Evolutionary conservation across 176 grass and related monocot species (phyloP).

Genomic region (Eremochloa ophiuroides): DNA sequence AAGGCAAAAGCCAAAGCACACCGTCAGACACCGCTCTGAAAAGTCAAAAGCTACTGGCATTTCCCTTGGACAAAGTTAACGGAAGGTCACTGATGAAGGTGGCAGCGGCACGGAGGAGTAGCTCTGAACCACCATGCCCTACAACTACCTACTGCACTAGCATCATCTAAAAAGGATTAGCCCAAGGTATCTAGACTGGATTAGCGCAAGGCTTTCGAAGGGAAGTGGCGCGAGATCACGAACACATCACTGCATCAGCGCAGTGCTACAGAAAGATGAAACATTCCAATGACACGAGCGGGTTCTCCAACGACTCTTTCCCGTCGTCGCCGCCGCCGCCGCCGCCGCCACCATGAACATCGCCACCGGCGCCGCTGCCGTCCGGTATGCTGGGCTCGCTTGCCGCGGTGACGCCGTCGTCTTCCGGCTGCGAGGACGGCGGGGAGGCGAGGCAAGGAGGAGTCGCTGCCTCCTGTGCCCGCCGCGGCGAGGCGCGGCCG

Average conservation of each 20-base stretch:
- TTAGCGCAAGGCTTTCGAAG: conserved; percentile 11
- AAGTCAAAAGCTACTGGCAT: conserved; percentile 8
- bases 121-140: background rate
- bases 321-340: conserved; percentile 21
- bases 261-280: conserved; percentile 77
- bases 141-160: background rate
- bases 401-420: background rate
- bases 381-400: background rate
- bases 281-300: conserved; percentile 85
- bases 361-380: background rate
- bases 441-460: background rate
- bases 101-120: background rate
- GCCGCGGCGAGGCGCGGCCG: conserved; percentile 24
- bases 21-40: background rate
- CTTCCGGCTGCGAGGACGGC: conserved; percentile 5
- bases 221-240: conserved; percentile 16
- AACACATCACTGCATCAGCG: background rate
- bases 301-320: conserved; percentile 83
- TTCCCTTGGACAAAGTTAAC: conserved; percentile 18
- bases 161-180: conserved; percentile 10
- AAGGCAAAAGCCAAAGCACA: background rate
- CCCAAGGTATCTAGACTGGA: background rate
- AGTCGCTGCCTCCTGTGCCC: conserved; percentile 1
- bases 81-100: background rate
- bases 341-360: background rate